Percentiles rank a stretch among this genome's conserved stretches.
Conservation (phyloP, 352 stramenopile species). For the Phytopythium kandeliae region DNA sequence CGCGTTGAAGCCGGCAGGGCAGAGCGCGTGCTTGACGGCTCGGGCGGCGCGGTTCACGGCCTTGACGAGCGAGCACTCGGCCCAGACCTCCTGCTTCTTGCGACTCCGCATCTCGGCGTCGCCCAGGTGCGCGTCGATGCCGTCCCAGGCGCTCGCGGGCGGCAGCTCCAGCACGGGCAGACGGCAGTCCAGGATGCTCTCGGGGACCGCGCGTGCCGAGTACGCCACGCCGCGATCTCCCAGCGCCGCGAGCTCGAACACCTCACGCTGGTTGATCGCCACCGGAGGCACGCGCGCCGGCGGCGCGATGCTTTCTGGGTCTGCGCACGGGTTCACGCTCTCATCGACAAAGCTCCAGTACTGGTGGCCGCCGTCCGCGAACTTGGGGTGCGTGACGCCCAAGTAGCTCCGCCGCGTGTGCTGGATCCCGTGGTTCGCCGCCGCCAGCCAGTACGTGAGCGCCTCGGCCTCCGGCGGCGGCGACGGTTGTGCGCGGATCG, state of each 20-base stretch:
- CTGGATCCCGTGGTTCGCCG: constrained; percentile 46
- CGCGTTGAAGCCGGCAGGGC: neutral
- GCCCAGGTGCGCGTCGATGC: constrained; percentile 7
- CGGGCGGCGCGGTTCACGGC: constrained; percentile 34
- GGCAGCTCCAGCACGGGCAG: constrained; percentile 31
- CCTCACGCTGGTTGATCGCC: too few relatives aligned
- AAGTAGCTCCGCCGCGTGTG: constrained; percentile 43
- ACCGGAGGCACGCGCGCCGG: too few relatives aligned
- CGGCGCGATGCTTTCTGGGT: too few relatives aligned
- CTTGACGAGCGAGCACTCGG: constrained; percentile 30
- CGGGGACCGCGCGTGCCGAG: too few relatives aligned
- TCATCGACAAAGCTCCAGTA: constrained; percentile 38
- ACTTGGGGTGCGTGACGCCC: constrained; percentile 29
- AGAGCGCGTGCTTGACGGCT: constrained; percentile 32
- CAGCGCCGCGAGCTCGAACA: too few relatives aligned
- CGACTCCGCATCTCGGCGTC: constrained; percentile 17
- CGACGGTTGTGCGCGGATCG: constrained; percentile 24
- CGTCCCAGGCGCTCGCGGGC: constrained; percentile 27
- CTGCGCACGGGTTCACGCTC: constrained; percentile 32
- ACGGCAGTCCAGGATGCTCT: too few relatives aligned
- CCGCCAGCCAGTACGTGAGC: constrained; percentile 40
- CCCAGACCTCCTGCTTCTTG: constrained; percentile 22
- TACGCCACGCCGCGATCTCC: constrained; percentile 35
- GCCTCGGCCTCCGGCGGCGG: constrained; percentile 46
- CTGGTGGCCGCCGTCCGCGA: constrained; percentile 15